A percentile compares a stretch with the other conserved stretches of the same genome.
These are phyloP conservation scores for Dipodascus albidus DNA, from an alignment of 805 yeast genomes.

Conservation along the genomic window DNA sequence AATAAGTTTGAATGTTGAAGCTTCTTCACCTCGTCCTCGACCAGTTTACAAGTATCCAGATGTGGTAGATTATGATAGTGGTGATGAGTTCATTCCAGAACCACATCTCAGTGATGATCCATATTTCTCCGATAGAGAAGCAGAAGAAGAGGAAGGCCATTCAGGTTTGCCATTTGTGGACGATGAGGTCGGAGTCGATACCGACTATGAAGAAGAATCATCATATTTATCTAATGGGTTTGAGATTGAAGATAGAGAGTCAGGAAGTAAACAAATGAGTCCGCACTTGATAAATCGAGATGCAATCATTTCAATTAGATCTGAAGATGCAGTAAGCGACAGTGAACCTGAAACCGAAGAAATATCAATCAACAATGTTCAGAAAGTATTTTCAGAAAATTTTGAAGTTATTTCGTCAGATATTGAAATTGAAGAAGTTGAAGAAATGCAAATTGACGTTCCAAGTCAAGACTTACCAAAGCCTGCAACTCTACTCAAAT, in stretches of 20 bases:
- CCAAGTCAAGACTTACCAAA: too few relatives aligned
- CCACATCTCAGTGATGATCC: constrained; percentile 1
- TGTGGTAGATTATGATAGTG: background rate
- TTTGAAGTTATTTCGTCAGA: background rate
- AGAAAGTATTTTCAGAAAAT: background rate
- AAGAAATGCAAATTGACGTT: too few relatives aligned
- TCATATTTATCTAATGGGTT: too few relatives aligned
- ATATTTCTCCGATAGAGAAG: background rate
- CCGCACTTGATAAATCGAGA: too few relatives aligned
- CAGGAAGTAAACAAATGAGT: too few relatives aligned
- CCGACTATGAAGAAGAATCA: too few relatives aligned
- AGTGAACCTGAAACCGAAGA: background rate
- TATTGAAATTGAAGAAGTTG: background rate
- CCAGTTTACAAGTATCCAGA: background rate
- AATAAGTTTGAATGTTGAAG: background rate
- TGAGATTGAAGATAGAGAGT: too few relatives aligned
- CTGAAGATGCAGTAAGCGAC: background rate
- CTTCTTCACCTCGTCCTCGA: background rate
- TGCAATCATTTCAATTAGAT: background rate
- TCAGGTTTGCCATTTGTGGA: too few relatives aligned
- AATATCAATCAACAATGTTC: background rate
- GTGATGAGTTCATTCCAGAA: background rate
- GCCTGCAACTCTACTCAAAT: too few relatives aligned
- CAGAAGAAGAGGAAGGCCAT: background rate
- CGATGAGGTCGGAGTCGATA: too few relatives aligned